phyloP scores from a whole-genome alignment of 2,329 filamentous ascomycete genomes.

The Beauveria sp. region DNA sequence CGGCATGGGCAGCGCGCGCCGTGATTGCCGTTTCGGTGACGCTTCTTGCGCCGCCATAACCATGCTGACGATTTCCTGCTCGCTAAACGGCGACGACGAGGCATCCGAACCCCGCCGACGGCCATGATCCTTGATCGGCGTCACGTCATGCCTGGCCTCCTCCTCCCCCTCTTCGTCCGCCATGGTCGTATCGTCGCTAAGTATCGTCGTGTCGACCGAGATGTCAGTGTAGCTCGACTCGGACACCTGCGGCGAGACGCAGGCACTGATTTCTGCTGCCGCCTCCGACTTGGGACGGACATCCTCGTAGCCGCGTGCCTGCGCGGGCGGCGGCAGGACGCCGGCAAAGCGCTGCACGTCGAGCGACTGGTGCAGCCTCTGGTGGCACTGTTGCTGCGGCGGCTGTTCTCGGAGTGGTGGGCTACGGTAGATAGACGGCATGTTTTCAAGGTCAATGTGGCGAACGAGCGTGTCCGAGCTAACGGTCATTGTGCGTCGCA shows the following conservation, averaged over 20 bases:
- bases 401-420: not conserved
- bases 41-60: constrained; percentile 18
- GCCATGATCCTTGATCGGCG: not conserved
- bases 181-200: not conserved
- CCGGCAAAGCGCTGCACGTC: constrained; percentile 4
- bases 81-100: constrained; percentile 26
- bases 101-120: constrained; percentile 11
- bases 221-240: constrained; percentile 19
- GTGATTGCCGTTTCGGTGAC: not conserved
- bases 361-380: not conserved
- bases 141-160: constrained; percentile 7
- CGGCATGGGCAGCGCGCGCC: constrained; percentile 22
- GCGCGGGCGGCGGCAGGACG: constrained; percentile 11
- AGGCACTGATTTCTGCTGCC: not conserved
- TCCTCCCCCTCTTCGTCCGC: constrained; percentile 3
- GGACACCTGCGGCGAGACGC: constrained; percentile 11
- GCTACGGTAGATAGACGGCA: constrained; percentile 6
- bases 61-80: constrained; percentile 26
- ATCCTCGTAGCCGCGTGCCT: constrained; percentile 11
- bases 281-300: constrained; percentile 13
- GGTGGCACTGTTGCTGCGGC: not conserved
- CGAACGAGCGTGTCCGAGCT: not conserved
- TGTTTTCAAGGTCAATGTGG: not conserved
- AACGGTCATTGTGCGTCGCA: constrained; percentile 10
- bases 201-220: constrained; percentile 14